Percentiles rank a stretch among this genome's conserved stretches.
Evolutionary conservation across 192 early-diverging fungal species (phyloP).

Genomic region (Backusella australiensis): DNA sequence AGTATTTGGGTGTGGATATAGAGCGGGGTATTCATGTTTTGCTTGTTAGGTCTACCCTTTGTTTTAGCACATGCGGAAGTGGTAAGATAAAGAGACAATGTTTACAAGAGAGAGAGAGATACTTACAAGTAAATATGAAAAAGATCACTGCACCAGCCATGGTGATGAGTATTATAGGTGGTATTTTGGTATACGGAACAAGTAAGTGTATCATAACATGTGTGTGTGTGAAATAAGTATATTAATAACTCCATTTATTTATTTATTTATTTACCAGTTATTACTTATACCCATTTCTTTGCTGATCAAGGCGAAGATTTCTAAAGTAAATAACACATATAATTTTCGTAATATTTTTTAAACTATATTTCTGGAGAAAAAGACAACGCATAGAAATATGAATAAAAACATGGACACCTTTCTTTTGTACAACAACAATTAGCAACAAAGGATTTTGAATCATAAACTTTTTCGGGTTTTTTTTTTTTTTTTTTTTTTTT

Average conservation of each 20-base stretch:
- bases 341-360: background rate
- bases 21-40: background rate
- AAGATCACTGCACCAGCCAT: conserved; percentile 83
- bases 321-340: conserved; percentile 26
- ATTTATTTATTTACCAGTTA: conserved; percentile 36
- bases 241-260: background rate
- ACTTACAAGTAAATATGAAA: background rate
- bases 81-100: conserved; percentile 38
- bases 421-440: background rate
- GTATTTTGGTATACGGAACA: conserved; percentile 90
- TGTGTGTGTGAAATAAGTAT: background rate
- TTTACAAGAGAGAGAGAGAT: background rate
- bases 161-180: conserved; percentile 87
- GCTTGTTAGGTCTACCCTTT: conserved; percentile 64
- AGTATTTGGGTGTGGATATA: background rate
- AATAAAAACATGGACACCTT: background rate
- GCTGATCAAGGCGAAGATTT: conserved; percentile 51
- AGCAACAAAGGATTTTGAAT: background rate
- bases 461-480: background rate
- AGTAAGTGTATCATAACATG: conserved; percentile 49
- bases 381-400: background rate
- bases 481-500: too few relatives aligned
- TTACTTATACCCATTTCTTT: conserved; percentile 56
- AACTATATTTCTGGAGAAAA: background rate
- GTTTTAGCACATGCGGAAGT: conserved; percentile 81